Percentiles rank a stretch among this genome's conserved stretches.
Conservation (phyloP, 1,284 basidiomycete genomes). For the Rhodotorula sp. region DNA sequence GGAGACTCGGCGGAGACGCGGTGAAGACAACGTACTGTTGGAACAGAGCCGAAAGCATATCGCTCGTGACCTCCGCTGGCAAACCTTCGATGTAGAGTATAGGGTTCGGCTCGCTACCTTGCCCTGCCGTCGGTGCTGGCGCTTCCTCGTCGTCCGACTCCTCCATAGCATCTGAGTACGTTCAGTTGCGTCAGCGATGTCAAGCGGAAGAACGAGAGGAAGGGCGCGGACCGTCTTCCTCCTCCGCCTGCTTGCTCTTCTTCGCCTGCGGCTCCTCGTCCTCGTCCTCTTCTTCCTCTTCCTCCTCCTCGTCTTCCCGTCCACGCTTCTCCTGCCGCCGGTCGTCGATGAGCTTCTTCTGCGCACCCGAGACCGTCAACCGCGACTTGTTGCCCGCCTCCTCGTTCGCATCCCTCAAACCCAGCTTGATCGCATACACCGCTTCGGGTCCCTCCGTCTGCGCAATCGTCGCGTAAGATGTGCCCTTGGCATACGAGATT, state of each 20-base stretch:
- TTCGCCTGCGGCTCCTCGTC: constrained; percentile 35
- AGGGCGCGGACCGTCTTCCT: constrained; percentile 29
- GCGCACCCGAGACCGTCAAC: constrained; percentile 43
- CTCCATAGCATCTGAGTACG: constrained; percentile 32
- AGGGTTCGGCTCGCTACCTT: constrained; percentile 24
- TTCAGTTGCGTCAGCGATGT: not conserved
- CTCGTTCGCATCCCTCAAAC: constrained; percentile 37
- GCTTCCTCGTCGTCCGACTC: constrained; percentile 40
- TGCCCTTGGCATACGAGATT: constrained; percentile 42
- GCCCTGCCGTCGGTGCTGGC: constrained; percentile 2
- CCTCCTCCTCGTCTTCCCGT: constrained; percentile 32
- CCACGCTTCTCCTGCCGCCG: constrained; percentile 30
- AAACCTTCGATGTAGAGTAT: constrained; percentile 32
- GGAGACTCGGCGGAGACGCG: not conserved
- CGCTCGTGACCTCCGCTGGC: constrained; percentile 59
- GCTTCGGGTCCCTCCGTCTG: constrained; percentile 43
- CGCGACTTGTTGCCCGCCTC: constrained; percentile 8
- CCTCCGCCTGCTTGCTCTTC: constrained; percentile 35
- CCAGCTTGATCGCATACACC: constrained; percentile 43
- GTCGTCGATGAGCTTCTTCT: constrained; percentile 35
- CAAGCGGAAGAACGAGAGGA: not conserved
- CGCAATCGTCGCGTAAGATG: constrained; percentile 42
- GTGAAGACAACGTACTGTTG: constrained; percentile 64
- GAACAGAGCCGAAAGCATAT: constrained; percentile 75
- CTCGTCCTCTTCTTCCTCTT: constrained; percentile 34